Evolutionary conservation across 2,329 filamentous ascomycete species (phyloP).

Genomic region (Pseudocercospora cruenta): DNA sequence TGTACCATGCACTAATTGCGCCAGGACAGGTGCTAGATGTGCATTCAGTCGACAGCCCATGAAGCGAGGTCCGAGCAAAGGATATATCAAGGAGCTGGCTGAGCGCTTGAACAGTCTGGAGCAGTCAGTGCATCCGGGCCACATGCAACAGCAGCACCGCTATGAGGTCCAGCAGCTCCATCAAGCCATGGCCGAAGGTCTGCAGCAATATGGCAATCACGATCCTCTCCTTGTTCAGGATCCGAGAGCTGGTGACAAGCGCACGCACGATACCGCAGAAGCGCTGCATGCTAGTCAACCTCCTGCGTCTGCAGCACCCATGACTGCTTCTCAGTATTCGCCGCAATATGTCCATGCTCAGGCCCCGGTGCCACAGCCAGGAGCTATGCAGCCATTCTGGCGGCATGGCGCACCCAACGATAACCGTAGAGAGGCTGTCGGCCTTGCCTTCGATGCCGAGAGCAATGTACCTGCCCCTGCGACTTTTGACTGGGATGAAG

Average conservation of each 20-base stretch:
- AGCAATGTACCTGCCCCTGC: slow-evolving; percentile 28
- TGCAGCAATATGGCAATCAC: slow-evolving; percentile 18
- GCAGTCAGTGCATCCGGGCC: slow-evolving; percentile 62
- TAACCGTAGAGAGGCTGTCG: slow-evolving; percentile 34
- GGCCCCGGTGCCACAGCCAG: slow-evolving; percentile 9
- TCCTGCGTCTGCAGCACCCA: slow-evolving; percentile 14
- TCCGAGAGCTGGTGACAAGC: slow-evolving; percentile 38
- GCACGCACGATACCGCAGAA: slow-evolving; percentile 36
- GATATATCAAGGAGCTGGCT: slow-evolving; percentile 90
- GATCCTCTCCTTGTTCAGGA: slow-evolving; percentile 28
- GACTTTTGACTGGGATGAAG: slow-evolving; percentile 52
- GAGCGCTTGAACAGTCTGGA: slow-evolving; percentile 83
- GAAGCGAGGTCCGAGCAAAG: slow-evolving; percentile 80
- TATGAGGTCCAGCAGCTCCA: slow-evolving; percentile 39
- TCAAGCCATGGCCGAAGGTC: slow-evolving; percentile 33
- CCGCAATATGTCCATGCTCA: slow-evolving; percentile 10
- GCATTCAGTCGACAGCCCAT: slow-evolving; percentile 86
- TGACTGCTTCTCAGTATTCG: slow-evolving; percentile 21
- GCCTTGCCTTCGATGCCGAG: slow-evolving; percentile 34
- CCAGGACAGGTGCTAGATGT: slow-evolving; percentile 67
- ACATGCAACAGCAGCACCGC: slow-evolving; percentile 33
- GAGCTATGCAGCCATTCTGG: slow-evolving; percentile 32
- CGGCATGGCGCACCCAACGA: slow-evolving; percentile 26
- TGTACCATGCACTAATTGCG: slow-evolving; percentile 77
- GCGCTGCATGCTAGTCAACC: slow-evolving; percentile 27